Percentiles rank a stretch among this genome's conserved stretches.
These are phyloP conservation scores for Saksenaea vasiformis DNA, from an alignment of 371 early-diverging fungal genomes.

Conservation along the genomic window DNA sequence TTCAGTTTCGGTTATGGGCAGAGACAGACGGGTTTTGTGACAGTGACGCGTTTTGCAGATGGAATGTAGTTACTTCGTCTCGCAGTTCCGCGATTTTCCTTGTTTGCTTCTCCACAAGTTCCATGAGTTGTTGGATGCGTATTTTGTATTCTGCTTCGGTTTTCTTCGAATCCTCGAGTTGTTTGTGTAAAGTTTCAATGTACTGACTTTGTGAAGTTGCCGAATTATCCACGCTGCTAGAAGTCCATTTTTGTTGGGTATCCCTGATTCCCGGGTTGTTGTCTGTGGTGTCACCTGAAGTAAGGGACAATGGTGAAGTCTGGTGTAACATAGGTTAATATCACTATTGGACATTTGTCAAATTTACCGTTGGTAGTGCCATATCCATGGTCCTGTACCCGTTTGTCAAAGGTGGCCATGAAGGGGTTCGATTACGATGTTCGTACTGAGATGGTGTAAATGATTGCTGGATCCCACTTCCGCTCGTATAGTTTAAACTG, in stretches of 20 bases:
- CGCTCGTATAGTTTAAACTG: neutral
- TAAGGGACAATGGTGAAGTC: neutral
- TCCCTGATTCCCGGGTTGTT: neutral
- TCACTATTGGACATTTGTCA: neutral
- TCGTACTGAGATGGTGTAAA: neutral
- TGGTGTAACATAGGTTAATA: neutral
- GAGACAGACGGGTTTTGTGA: neutral
- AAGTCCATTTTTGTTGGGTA: neutral
- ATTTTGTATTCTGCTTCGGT: neutral
- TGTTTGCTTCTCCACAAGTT: slow-evolving; percentile 1
- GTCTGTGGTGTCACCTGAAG: neutral
- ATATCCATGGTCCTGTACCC: neutral
- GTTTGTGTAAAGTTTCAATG: neutral
- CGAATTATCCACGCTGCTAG: neutral
- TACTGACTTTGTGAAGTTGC: neutral
- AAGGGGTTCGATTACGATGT: neutral
- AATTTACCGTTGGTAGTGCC: neutral
- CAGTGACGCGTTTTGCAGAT: neutral
- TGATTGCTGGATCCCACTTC: neutral
- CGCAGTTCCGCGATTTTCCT: neutral
- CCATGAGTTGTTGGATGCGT: neutral
- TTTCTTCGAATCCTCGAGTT: neutral
- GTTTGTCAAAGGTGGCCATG: neutral
- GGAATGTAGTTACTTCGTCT: neutral
- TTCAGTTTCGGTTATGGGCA: neutral